A percentile compares a stretch with the other conserved stretches of the same genome.
Evolutionary conservation across 2,329 filamentous ascomycete genomes (phyloP).

Genomic region (Trichoderma sp.): DNA sequence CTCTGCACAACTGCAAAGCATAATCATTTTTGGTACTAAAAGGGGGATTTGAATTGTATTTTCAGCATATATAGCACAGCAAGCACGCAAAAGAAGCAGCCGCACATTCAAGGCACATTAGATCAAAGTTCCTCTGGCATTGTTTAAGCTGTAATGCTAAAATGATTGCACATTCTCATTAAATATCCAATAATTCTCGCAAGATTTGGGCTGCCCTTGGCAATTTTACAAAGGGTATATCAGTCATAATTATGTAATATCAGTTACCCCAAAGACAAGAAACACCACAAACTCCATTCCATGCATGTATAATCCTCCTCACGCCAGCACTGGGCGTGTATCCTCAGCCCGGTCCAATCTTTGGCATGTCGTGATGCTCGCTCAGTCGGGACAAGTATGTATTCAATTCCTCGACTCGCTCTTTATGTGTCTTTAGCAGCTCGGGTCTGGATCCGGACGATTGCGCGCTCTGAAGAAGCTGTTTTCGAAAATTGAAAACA

Average conservation of each 20-base stretch:
- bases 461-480: conserved; percentile 81
- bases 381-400: conserved; percentile 88
- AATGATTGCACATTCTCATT: background rate
- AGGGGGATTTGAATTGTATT: conserved; percentile 19
- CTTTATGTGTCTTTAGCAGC: conserved; percentile 93
- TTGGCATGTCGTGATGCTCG: conserved; percentile 96
- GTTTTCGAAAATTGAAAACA: conserved; percentile 7
- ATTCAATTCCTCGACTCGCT: conserved; percentile 93
- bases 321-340: background rate
- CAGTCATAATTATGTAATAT: background rate
- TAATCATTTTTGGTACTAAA: conserved; percentile 12
- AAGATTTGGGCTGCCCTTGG: background rate
- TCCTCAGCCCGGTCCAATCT: conserved; percentile 60
- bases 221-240: background rate
- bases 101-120: background rate
- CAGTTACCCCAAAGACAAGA: conserved; percentile 24
- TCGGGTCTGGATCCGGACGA: conserved; percentile 62
- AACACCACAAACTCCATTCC: conserved; percentile 34
- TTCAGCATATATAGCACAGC: conserved; percentile 22
- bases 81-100: conserved; percentile 4
- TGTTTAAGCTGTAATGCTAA: background rate
- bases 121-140: background rate
- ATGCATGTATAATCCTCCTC: background rate
- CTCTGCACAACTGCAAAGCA: conserved; percentile 8
- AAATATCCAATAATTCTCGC: background rate